Base-by-base conservation (phyloP, 1,284 basidiomycete species). In the Hymenochaete sp. region DNA sequence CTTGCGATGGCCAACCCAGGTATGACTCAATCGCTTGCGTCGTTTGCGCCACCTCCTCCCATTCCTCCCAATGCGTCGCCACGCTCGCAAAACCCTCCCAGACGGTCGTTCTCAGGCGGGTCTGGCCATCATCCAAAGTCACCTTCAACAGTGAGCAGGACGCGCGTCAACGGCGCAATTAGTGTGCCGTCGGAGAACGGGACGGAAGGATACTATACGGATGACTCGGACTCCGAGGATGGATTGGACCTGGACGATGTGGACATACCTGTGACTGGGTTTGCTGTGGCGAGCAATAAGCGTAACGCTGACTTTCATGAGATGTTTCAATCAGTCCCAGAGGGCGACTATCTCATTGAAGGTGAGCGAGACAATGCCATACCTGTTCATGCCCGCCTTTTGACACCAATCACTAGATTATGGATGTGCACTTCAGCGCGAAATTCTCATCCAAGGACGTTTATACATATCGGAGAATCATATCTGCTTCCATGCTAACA, bases 381-480 rank as follows among this genome's bases (percentile, higher is more conserved):
- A 25, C 38, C 24, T 44, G 2, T 14, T 38, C 29, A 35, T 29
- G 51, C 18, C 49, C 18, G 27, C n/a, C 14, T 41, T n/a, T 49
- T 55, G 38, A 53, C 35, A 10, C 36, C 48, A 28, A 25, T 21
- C 32, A 35, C 13, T 52, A 96, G 95, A 98, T 62, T 98, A 98
- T 56, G 93, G 95, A 2, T 98, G 96, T 61, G 96, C 95, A 0
- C 64, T 98, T 10, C 91, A 96, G 58, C 80, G 93, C 44, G 96
- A 98, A 62, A 98, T 98, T 54, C 72, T 98, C 22, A 87, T 98
- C 25, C 95, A 98, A 70, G 95, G 95, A 3, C 76, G 95, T 3
- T 62, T 98, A 42, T 98, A 98, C 64, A 90, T 98, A 19, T 98
- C 93, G 1, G 96, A 98, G 65, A 95, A 98, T 63, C 93, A 98